These are phyloP conservation scores for Cercospora sojina DNA, from an alignment of 2,329 filamentous ascomycete species.

Conservation along the genomic window DNA sequence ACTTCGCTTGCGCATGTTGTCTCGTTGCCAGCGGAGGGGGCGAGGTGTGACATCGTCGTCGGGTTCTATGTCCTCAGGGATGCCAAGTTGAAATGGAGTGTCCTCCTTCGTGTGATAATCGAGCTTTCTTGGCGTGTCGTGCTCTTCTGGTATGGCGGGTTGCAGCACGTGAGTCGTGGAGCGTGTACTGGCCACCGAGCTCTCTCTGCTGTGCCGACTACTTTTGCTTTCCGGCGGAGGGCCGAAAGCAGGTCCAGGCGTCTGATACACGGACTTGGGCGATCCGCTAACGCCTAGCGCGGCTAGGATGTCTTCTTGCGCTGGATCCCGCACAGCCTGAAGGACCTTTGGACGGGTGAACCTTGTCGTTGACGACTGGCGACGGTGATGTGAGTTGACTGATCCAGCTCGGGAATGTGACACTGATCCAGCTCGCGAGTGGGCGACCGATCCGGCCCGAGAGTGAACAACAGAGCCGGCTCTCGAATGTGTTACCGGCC, in stretches of 20 bases:
- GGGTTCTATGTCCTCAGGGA: slow-evolving; percentile 18
- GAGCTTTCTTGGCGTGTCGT: not conserved
- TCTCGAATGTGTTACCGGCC: slow-evolving; percentile 1
- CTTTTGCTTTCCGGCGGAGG: slow-evolving; percentile 26
- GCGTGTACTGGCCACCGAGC: slow-evolving; percentile 16
- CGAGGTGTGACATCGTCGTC: slow-evolving; percentile 26
- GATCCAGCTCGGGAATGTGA: slow-evolving; percentile 33
- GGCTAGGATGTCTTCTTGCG: slow-evolving; percentile 40
- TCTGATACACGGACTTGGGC: slow-evolving; percentile 40
- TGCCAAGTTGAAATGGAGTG: slow-evolving; percentile 1
- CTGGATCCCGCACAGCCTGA: slow-evolving; percentile 31
- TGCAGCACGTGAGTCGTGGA: slow-evolving; percentile 5
- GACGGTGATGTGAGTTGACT: slow-evolving; percentile 28
- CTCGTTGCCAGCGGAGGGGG: slow-evolving; percentile 15
- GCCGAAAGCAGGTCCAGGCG: slow-evolving; percentile 40
- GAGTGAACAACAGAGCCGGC: slow-evolving; percentile 13
- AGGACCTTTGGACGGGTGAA: slow-evolving; percentile 31
- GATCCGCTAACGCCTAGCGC: slow-evolving; percentile 41
- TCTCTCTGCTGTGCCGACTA: slow-evolving; percentile 19
- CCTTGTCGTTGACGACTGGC: slow-evolving; percentile 17
- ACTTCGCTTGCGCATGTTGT: slow-evolving; percentile 23
- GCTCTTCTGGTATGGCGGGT: not conserved
- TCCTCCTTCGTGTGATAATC: not conserved
- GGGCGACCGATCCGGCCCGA: slow-evolving; percentile 16
- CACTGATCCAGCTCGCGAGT: slow-evolving; percentile 19